Base-by-base conservation (phyloP, 164 flowering plant species). In the Santalum album region DNA sequence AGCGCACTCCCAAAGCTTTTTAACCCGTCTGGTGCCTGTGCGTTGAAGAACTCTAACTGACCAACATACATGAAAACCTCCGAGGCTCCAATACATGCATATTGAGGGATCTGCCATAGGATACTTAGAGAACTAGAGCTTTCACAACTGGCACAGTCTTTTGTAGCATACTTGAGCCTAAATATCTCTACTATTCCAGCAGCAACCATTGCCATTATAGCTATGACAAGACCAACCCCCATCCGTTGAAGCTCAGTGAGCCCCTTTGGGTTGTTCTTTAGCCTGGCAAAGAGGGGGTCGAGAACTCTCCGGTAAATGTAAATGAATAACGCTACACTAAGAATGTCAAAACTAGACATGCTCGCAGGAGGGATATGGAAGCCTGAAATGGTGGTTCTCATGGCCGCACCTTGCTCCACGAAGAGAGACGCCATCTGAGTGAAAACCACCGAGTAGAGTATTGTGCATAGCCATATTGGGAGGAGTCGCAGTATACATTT, bases 1-100 rank as follows among this genome's bases (percentile, higher is more conserved):
- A 91, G 89, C 5, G 96, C 96, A 60, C 96, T 88, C 12, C 96
- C 98, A 26, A 91, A 88, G 68, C 96, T 88, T 70, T 88, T 91
- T 21, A 91, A 69, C 16, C 90, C 90, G 52, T 88, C 96, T 0
- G 96, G 98, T 7, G 92, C 69, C 54, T 88, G 95, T 2, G 75
- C 86, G 54, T 84, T 87, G 78, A 87, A 91, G 70, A 91, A 91
- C 66, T 87, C 98, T 47, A 91, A 56, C 56, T 91, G 98, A 11
- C 90, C 86, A 6, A 87, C 98, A 40, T 83, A 90, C 96, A 90
- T 87, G 68, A 87, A 90, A 21, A 87, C 96, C 62, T 91, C 98
- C 1, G 98, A 91, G 6, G 89, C 96, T 38, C 95, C 96, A 9
- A 91, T 81, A 0, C 82, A 58, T 35, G 70, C 78, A 49, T 91